phyloP scores from a whole-genome alignment of 23 red algal species.

The Gracilaria caudata region DNA sequence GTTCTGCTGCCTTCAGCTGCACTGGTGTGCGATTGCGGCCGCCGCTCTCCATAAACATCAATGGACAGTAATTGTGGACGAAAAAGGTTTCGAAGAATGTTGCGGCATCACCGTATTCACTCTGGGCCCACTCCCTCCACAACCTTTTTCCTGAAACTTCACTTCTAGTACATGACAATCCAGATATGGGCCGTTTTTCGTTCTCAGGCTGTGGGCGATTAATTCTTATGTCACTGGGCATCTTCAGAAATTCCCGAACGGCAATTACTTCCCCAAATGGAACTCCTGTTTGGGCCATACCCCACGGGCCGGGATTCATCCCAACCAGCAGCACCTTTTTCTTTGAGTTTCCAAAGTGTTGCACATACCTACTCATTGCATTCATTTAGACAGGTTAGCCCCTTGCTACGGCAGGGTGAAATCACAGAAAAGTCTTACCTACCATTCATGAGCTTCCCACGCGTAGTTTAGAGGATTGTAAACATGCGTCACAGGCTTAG shows the following conservation, averaged over 20 bases:
- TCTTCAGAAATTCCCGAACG: conserved; percentile 63
- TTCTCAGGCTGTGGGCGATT: conserved; percentile 46
- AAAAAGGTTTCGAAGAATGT: conserved; percentile 71
- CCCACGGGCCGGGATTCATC: conserved; percentile 85
- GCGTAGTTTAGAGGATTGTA: conserved; percentile 83
- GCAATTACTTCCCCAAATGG: conserved; percentile 73
- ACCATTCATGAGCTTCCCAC: conserved; percentile 71
- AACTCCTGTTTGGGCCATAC: conserved; percentile 79
- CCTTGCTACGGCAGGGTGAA: not conserved
- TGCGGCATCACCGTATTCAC: conserved; percentile 25
- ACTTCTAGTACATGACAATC: conserved; percentile 34
- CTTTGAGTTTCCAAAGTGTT: conserved; percentile 29
- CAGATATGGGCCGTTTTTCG: conserved; percentile 61
- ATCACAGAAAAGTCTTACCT: not conserved
- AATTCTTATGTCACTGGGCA: conserved; percentile 24
- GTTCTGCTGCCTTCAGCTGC: conserved; percentile 31
- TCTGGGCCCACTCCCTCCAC: conserved; percentile 75
- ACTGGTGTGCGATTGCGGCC: conserved; percentile 74
- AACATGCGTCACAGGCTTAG: conserved; percentile 34
- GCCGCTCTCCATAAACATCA: conserved; percentile 73
- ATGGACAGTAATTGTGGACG: conserved; percentile 86
- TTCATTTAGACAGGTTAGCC: not conserved
- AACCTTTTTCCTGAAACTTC: conserved; percentile 74
- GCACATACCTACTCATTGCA: conserved; percentile 43
- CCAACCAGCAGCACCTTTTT: conserved; percentile 77